Evolutionary conservation across 495 filamentous ascomycete genomes (phyloP).

Genomic region (Xylaria nigripes): DNA sequence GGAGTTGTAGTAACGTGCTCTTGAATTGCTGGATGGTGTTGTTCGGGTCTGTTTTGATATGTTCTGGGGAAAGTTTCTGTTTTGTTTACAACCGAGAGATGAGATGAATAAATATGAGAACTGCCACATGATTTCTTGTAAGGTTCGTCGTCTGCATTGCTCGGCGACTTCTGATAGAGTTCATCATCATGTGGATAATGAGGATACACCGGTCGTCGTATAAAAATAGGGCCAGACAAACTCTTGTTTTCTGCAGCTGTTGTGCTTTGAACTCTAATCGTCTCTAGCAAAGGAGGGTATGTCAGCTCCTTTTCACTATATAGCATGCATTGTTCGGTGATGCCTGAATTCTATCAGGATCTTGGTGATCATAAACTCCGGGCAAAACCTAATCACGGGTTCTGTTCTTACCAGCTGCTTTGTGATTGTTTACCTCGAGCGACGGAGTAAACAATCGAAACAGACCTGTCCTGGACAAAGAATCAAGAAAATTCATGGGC

Average conservation of each 20-base stretch:
- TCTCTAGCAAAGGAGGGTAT: not conserved
- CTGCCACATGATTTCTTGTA: not conserved
- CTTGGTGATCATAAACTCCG: no score
- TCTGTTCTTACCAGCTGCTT: not conserved
- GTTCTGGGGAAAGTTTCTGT: not conserved
- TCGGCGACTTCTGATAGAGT: not conserved
- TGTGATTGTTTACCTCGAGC: not conserved
- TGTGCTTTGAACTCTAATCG: constrained; percentile 4
- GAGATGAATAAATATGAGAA: not conserved
- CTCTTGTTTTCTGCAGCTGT: not conserved
- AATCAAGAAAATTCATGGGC: constrained; percentile 4
- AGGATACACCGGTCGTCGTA: not conserved
- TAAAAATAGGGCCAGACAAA: not conserved
- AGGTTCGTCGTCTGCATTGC: not conserved
- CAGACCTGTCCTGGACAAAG: constrained; percentile 3
- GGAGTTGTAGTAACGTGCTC: no score
- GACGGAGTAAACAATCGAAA: constrained; percentile 3
- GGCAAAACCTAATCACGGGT: not conserved
- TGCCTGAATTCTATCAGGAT: not conserved
- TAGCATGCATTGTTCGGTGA: not conserved
- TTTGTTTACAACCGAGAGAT: not conserved
- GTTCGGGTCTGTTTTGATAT: not conserved
- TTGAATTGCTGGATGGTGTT: not conserved
- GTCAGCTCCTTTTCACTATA: not conserved
- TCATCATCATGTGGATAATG: not conserved